Base-by-base conservation (phyloP, 1,284 basidiomycete genomes). In the Sanguinoderma infundibulare region DNA sequence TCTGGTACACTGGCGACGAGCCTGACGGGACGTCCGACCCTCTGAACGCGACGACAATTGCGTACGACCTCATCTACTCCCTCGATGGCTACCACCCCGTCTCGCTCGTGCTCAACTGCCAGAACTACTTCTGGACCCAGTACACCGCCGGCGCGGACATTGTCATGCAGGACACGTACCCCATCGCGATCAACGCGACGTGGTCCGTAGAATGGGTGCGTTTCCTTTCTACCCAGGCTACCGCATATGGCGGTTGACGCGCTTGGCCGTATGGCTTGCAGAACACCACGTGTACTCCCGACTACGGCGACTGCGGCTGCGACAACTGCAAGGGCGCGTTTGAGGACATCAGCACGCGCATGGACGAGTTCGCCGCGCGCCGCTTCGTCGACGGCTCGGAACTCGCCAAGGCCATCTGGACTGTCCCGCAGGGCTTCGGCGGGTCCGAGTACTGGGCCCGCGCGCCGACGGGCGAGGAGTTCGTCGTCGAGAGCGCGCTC, bases 1-100 rank as follows among this genome's bases (percentile, higher is more conserved):
- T 90, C 0, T 93, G 90, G 89, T 93, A 91, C 74, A 91, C 89
- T 9, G 89, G 79, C 0, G 89, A 92, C 64, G 90, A 92, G 69
- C 89, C 89, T 0, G 90, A 92, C 67, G 91, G 90, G 38, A 81
- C 83, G 1, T 81, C 80, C 24, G 89, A 91, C 63, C 87, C 89
- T 12, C 75, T 88, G 34, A 81, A 86, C 64, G 87, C 87, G 1
- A 87, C 90, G 0, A 67, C 75, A 1, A 74, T 73, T 38, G 74
- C 89, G 0, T 87, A 87, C 57, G 83, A 87, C 64, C 75, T 87
- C n/a, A 90, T 93, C 66, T 84, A 85, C 60, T 78, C 80, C 3
- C 75, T 91, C 12, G 90, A 92, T 51, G 84, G 85, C 2, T 92
- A 92, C 68, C 90, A 91, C 67, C 90, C 90, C 0, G 84, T 91